phyloP scores from a whole-genome alignment of 2,329 filamentous ascomycete species.

The Didymella glomerata region DNA sequence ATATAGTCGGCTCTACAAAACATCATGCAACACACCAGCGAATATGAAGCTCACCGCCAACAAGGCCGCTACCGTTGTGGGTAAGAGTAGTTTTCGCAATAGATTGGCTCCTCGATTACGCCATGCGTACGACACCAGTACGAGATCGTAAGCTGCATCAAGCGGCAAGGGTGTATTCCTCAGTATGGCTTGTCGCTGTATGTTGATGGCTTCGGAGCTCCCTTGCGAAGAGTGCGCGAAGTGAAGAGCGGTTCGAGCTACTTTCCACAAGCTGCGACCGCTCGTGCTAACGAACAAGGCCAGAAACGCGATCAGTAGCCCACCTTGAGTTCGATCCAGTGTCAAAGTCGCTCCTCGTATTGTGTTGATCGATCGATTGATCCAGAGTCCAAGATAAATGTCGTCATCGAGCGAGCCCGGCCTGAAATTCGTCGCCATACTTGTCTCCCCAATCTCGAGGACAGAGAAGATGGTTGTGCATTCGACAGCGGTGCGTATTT shows the following conservation, averaged over 20 bases:
- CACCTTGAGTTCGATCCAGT: conserved; percentile 21
- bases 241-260: conserved; percentile 25
- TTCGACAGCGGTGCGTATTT: neutral
- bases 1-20: too few relatives aligned
- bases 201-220: conserved; percentile 37
- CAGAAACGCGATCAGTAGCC: conserved; percentile 33
- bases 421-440: neutral
- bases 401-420: conserved; percentile 10
- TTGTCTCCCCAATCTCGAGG: neutral
- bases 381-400: conserved; percentile 30
- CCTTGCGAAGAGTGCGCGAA: conserved; percentile 15
- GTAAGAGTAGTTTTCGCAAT: neutral
- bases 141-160: conserved; percentile 20
- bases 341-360: conserved; percentile 32
- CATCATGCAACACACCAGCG: neutral
- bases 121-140: conserved; percentile 5
- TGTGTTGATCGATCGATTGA: conserved; percentile 19
- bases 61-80: neutral
- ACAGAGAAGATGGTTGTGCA: too few relatives aligned
- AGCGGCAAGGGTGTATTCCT: conserved; percentile 37
- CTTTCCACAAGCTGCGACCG: conserved; percentile 28
- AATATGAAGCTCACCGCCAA: conserved; percentile 4
- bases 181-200: conserved; percentile 47
- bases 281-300: conserved; percentile 30
- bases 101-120: neutral